phyloP scores from a whole-genome alignment of 345 rosid species.

The Balakata baccata region DNA sequence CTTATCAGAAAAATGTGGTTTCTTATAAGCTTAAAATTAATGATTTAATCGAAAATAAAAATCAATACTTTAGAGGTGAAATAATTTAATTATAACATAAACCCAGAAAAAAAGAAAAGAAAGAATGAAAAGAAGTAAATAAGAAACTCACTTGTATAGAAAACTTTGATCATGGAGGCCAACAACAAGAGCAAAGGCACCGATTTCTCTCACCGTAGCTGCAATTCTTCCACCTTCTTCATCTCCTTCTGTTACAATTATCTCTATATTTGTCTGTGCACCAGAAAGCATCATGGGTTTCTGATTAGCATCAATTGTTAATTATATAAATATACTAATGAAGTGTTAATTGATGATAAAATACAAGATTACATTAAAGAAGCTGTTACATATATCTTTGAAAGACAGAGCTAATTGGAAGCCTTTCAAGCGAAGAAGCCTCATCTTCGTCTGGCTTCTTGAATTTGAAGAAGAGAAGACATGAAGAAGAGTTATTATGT shows the following conservation, averaged over 20 bases:
- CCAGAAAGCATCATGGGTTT: neutral
- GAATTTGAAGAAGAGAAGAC: constrained; percentile 26
- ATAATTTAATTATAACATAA: no score
- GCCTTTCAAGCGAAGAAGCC: constrained; percentile 41
- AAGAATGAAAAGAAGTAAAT: neutral
- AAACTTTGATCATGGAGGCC: constrained; percentile 92
- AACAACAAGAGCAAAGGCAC: constrained; percentile 74
- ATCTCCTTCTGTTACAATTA: constrained; percentile 82
- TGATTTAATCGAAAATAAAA: no score
- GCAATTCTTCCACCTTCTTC: constrained; percentile 61
- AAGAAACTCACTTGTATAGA: constrained; percentile 64
- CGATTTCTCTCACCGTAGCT: constrained; percentile 63
- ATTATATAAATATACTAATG: no score
- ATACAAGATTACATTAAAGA: constrained; percentile 34
- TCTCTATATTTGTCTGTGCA: constrained; percentile 68
- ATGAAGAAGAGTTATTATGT: constrained; percentile 44
- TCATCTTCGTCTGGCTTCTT: constrained; percentile 26
- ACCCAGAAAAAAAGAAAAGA: neutral
- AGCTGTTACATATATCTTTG: constrained; percentile 44
- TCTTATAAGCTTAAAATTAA: no score
- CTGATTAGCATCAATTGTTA: neutral
- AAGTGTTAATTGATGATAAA: no score
- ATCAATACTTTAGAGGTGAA: no score
- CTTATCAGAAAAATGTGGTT: no score
- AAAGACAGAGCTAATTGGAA: constrained; percentile 48